Evolutionary conservation across 108 stramenopile genomes (phyloP).

Genomic region (Poteriospumella lacustris): DNA sequence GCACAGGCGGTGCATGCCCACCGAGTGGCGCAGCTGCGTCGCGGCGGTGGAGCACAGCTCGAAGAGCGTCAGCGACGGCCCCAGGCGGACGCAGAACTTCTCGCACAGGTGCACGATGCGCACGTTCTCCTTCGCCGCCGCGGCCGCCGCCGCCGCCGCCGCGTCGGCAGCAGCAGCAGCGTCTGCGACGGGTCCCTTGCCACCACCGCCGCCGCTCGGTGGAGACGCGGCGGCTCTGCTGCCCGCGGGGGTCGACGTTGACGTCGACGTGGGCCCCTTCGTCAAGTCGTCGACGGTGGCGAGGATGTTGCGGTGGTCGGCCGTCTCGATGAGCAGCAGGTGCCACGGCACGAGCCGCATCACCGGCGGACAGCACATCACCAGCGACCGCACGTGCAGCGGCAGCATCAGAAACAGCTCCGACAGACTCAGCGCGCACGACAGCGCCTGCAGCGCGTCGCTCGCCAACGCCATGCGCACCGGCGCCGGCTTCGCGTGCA

Average conservation of each 20-base stretch:
- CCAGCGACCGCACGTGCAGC: neutral
- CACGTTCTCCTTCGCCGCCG: too few relatives aligned
- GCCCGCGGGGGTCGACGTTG: too few relatives aligned
- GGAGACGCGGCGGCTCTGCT: too few relatives aligned
- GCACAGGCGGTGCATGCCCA: neutral
- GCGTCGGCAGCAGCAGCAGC: too few relatives aligned
- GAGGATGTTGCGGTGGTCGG: too few relatives aligned
- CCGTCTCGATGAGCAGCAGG: conserved; percentile 1
- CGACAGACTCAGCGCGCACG: neutral
- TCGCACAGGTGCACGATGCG: neutral
- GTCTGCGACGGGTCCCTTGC: too few relatives aligned
- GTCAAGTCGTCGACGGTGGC: too few relatives aligned
- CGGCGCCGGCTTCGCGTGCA: neutral
- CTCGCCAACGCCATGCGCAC: neutral
- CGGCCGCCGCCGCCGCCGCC: too few relatives aligned
- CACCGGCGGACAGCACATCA: neutral
- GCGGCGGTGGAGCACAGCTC: neutral
- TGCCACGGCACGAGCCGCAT: neutral
- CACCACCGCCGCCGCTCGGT: too few relatives aligned
- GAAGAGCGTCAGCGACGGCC: neutral
- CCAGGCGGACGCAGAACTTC: neutral
- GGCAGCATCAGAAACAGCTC: neutral
- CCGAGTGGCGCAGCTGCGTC: neutral
- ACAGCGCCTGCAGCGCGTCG: neutral
- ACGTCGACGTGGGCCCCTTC: too few relatives aligned